Base-by-base conservation (phyloP, 768 basidiomycete species). In the Tricholoma flavovirens region DNA sequence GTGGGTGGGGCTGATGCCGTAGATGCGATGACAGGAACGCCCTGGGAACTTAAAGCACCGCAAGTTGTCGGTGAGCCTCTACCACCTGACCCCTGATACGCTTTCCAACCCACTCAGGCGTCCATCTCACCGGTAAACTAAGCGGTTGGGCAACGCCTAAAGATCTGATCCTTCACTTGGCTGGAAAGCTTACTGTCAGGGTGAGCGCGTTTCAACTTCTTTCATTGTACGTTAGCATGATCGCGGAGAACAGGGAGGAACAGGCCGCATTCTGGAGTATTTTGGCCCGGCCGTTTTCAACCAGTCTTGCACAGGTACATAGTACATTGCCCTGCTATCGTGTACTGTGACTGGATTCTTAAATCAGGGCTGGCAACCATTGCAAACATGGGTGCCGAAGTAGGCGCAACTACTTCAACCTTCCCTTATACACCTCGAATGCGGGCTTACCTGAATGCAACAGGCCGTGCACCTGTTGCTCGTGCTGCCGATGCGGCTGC, bases 1-100 rank as follows among this genome's bases (percentile, higher is more conserved):
- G 96, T 99, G n/a, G 97, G 97, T 58, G 97, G 97, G 54, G 97
- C 96, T 32, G 97, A 99, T 66, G 93, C 93, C 21, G 95, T 98
- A 17, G 97, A 99, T 70, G 96, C 94, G 8, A 88, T 99, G 85
- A 98, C 95, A 2, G 93, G 90, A 50, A 98, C 94, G 10, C 94
- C 96, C 42, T 99, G 97, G 97, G 96, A 98, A 71, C 75, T 98
- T 51, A 97, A 96, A 71, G 92, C 92, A 17, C 93, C 93, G 10
- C 78, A 86, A 59, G 78, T 97, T 26, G 79, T 89, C 50, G 91
- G 90, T 89, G 60, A 64, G 82, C 62, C 45, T 52, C 46, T 43
- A 1, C 19, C 19, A 33, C 15, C 12, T 57, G 29, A 24, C 12
- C 22, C 54, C 32, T 32, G 35, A 51, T 33, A 7, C 10, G 26